phyloP scores from a whole-genome alignment of 177 flowering plant genomes.

The Vitis hybrid region DNA sequence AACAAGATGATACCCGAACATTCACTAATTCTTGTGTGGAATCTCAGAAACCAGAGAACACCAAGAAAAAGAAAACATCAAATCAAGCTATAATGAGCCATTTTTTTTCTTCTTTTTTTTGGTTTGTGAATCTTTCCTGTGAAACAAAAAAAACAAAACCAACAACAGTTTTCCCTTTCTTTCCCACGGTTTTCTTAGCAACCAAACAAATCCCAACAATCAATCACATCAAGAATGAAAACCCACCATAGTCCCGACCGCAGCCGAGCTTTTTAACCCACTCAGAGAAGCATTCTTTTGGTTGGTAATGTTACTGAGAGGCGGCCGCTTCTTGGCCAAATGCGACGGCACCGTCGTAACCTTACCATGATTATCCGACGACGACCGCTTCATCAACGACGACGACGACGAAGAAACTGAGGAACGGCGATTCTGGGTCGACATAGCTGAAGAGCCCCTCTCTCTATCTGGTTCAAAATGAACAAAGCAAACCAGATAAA shows the following conservation, averaged over 20 bases:
- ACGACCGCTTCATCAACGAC: constrained; percentile 41
- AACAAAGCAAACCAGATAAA: background rate
- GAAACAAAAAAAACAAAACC: background rate
- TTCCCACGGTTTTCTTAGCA: background rate
- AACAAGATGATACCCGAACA: too few species aligned
- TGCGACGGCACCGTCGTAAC: constrained; percentile 17
- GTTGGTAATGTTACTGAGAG: constrained; percentile 52
- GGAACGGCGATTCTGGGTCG: constrained; percentile 39
- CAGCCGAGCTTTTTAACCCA: constrained; percentile 16
- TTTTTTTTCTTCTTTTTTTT: too few species aligned
- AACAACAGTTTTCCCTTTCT: background rate
- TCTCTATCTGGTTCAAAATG: background rate
- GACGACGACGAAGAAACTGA: constrained; percentile 39
- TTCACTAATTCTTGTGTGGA: too few species aligned
- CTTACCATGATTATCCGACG: constrained; percentile 46
- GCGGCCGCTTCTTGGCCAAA: constrained; percentile 48
- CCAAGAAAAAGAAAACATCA: too few species aligned
- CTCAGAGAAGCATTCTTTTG: constrained; percentile 24
- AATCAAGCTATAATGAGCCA: too few species aligned
- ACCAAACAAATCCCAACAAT: background rate
- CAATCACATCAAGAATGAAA: background rate
- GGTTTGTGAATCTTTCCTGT: too few species aligned
- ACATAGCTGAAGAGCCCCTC: constrained; percentile 21
- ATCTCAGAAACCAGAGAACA: too few species aligned
- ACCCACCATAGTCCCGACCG: constrained; percentile 33